phyloP scores from a whole-genome alignment of 257 asterid genomes.

The Solanum tarapatanum region DNA sequence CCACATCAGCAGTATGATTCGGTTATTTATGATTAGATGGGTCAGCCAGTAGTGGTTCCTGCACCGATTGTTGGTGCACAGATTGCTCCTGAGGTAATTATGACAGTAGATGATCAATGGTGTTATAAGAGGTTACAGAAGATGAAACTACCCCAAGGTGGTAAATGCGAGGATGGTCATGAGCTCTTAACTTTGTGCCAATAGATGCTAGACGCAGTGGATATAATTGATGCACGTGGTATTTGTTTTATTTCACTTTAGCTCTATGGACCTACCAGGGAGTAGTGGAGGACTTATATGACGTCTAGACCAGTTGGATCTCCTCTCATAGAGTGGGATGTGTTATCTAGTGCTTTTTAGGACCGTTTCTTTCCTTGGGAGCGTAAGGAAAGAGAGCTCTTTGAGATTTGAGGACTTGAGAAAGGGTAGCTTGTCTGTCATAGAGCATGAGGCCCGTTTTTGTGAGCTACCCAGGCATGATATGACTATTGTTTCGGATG shows the following conservation, averaged over 20 bases:
- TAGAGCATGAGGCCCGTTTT: accelerated
- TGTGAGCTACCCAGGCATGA: not conserved
- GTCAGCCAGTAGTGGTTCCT: not conserved
- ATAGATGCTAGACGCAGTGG: not conserved
- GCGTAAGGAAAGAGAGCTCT: not conserved
- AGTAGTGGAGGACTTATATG: not conserved
- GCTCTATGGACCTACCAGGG: not conserved
- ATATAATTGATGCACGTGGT: not conserved
- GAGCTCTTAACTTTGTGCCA: not conserved
- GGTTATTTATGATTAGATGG: not conserved
- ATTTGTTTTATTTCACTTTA: not conserved
- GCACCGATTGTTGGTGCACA: not conserved
- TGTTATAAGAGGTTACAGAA: not conserved
- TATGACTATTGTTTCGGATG: not conserved
- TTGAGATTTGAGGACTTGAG: not conserved
- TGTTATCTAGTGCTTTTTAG: too few species aligned
- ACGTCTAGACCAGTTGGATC: too few species aligned
- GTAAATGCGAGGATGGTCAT: not conserved
- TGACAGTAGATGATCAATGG: not conserved
- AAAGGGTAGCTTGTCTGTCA: too few species aligned
- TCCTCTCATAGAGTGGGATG: not conserved
- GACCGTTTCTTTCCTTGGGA: not conserved
- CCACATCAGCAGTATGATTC: not conserved
- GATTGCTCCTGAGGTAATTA: not conserved
- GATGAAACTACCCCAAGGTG: not conserved